These are phyloP conservation scores for Hyphopichia buzzinii DNA, from an alignment of 1,139 yeast species.

Conservation along the genomic window DNA sequence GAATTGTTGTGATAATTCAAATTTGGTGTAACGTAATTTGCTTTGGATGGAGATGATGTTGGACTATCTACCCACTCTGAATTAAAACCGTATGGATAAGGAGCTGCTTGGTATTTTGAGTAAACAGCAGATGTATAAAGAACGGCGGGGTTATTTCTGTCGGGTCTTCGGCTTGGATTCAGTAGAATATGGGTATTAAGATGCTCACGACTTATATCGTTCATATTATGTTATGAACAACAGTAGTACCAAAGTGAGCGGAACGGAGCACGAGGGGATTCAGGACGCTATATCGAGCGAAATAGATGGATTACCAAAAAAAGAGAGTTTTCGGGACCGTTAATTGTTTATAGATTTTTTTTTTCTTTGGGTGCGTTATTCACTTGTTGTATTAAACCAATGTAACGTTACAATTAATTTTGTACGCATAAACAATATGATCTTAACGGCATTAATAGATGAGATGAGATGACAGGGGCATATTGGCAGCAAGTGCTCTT, in stretches of 20 bases:
- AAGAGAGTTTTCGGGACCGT: neutral
- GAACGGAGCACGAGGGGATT: neutral
- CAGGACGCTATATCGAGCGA: neutral
- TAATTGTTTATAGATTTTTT: neutral
- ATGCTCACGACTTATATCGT: neutral
- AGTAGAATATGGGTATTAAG: neutral
- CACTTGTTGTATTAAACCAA: neutral
- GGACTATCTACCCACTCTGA: conserved; percentile 42
- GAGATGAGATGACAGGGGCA: no score
- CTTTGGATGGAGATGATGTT: conserved; percentile 21
- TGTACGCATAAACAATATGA: no score
- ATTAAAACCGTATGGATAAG: conserved; percentile 20
- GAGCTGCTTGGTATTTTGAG: neutral
- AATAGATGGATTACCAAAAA: neutral
- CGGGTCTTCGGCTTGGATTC: neutral
- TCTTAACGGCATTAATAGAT: no score
- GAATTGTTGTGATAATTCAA: conserved; percentile 5
- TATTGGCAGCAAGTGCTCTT: no score
- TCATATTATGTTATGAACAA: neutral
- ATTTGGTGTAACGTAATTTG: conserved; percentile 6
- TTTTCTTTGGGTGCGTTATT: neutral
- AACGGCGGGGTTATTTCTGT: neutral
- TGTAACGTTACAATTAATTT: neutral
- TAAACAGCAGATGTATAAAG: neutral
- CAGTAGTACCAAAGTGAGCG: neutral